phyloP scores from a whole-genome alignment of 129 eudicot genomes.

The Pittosporum tobira region DNA sequence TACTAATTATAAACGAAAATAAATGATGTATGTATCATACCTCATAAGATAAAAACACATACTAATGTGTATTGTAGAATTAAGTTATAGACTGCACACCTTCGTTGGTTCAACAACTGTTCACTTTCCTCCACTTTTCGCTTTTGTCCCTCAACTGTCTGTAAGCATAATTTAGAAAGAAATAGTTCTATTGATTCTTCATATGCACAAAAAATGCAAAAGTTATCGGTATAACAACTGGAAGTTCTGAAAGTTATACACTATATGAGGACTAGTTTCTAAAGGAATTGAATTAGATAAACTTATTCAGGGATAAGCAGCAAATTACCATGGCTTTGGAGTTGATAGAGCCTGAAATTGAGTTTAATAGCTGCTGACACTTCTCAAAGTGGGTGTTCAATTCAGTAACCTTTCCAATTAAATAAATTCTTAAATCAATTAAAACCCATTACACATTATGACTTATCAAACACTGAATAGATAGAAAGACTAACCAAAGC shows the following conservation, averaged over 20 bases:
- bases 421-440: constrained; percentile 6
- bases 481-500: constrained; percentile 47
- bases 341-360: constrained; percentile 66
- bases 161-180: constrained; percentile 1
- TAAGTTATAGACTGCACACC: constrained; percentile 27
- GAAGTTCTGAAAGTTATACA: neutral
- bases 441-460: neutral
- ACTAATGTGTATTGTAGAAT: neutral
- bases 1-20: neutral
- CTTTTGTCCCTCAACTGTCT: constrained; percentile 93
- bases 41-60: neutral
- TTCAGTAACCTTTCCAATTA: constrained; percentile 54
- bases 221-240: neutral
- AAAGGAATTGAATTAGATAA: neutral
- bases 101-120: constrained; percentile 65
- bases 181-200: neutral
- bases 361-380: constrained; percentile 89
- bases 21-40: neutral
- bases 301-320: neutral
- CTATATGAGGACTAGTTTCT: neutral
- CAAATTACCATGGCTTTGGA: constrained; percentile 61
- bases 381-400: constrained; percentile 76
- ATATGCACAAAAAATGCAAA: neutral
- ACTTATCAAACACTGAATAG: neutral
- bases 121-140: constrained; percentile 73